phyloP scores from a whole-genome alignment of 2,329 filamentous ascomycete genomes.

The Cytospora mali region DNA sequence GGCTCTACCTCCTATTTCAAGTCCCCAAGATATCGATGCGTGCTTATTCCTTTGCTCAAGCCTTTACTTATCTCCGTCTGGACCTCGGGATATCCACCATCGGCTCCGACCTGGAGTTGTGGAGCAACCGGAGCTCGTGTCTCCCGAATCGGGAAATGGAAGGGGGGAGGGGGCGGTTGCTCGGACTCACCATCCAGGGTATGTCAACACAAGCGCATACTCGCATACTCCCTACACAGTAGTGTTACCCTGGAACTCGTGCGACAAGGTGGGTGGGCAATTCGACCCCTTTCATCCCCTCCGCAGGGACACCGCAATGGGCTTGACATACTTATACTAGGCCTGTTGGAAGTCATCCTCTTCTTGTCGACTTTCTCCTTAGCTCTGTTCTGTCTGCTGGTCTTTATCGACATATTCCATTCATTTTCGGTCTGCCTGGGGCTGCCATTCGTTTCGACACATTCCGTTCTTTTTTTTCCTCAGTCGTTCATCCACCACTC shows the following conservation, averaged over 20 bases:
- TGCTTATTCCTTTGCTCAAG: not conserved
- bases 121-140: not conserved
- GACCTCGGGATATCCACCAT: not conserved
- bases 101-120: not conserved
- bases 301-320: not conserved
- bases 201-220: slow-evolving; percentile 12
- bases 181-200: not conserved
- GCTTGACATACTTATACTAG: slow-evolving; percentile 21
- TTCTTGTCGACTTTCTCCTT: not conserved
- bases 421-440: slow-evolving; percentile 29
- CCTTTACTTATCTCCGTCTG: not conserved
- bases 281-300: slow-evolving; percentile 13
- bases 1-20: too few relatives aligned
- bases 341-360: not conserved
- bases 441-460: slow-evolving; percentile 29
- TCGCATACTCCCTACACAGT: too few relatives aligned
- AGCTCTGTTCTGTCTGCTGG: slow-evolving; percentile 16
- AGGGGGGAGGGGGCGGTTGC: not conserved
- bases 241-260: slow-evolving; percentile 4
- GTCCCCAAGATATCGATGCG: too few relatives aligned
- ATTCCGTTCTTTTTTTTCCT: slow-evolving; percentile 13
- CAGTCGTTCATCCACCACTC: slow-evolving; percentile 17
- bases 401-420: slow-evolving; percentile 26
- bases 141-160: not conserved
- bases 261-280: slow-evolving; percentile 16